Evolutionary conservation across 805 yeast species (phyloP), one percentile per base, ranked within the genome.

Genomic region (Wickerhamiella shivajii): DNA sequence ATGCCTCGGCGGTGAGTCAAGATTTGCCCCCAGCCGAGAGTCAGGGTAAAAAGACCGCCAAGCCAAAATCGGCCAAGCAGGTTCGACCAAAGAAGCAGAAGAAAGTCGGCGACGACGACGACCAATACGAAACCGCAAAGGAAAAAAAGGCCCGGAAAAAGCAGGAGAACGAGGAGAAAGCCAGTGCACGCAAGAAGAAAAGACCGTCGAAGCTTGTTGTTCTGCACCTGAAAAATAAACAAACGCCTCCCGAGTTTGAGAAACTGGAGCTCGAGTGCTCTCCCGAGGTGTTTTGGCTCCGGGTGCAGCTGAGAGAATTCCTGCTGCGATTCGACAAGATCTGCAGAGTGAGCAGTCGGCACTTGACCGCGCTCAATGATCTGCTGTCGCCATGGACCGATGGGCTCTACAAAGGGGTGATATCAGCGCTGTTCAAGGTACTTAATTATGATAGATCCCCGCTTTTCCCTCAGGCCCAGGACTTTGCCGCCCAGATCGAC

Each of bases 281-380:
- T 17, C 42, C 39, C 10, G 46, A 49, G 20, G 34, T 49, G 27
- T 39, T 59, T 13, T 57, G 60, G 58, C 39, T 42, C 11, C 46
- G 54, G 15, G 41, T 53, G n/a, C 43, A 44, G 16, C 32, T 59
- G 14, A 50, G 63, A 13, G 63, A 59, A 38, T 59, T 51, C 30
- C 38, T 59, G 18, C 37, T 55, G 16, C 45, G 62, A 5, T 59
- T 59, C 39, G 62, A 59, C 40, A 49, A 49, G 36, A 50, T 55
- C 21, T 51, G 59, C 31, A 42, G 54, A 7, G 38, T 58, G 22
- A 55, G 60, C 3, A 33, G 52, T 14, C 42, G 60, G 36, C 52
- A 54, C 23, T 40, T 51, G 1, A 37, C 52, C 9, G 37, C 46
- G 4, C 38, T 59, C 25, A 54, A 56, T 38, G 62, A 59, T 32